Evolutionary conservation across 352 stramenopile species (phyloP).

Genomic region (Phytophthora idaei): DNA sequence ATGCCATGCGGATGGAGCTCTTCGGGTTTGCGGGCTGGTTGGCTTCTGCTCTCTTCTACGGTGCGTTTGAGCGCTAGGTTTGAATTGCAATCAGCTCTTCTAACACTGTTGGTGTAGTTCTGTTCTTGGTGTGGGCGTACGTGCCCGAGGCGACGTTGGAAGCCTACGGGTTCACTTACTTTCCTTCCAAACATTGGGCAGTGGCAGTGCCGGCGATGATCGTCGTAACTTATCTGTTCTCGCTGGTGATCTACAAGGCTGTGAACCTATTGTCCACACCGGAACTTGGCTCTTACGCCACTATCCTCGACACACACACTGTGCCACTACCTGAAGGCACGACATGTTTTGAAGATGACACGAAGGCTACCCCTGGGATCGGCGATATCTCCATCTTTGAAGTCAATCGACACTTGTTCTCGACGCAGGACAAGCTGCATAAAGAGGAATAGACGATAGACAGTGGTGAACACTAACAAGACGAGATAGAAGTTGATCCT

Average conservation of each 20-base stretch:
- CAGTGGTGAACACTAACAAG: constrained; percentile 3
- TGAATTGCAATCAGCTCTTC: background rate
- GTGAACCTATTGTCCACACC: constrained; percentile 83
- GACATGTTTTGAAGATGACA: constrained; percentile 49
- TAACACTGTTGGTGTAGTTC: constrained; percentile 41
- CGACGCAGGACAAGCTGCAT: constrained; percentile 15
- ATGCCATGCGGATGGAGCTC: constrained; percentile 86
- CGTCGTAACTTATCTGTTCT: constrained; percentile 83
- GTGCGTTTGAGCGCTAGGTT: constrained; percentile 30
- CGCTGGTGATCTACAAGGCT: constrained; percentile 84
- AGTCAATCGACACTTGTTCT: constrained; percentile 70
- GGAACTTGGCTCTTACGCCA: constrained; percentile 76
- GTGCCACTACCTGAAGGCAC: constrained; percentile 53
- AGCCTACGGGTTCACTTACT: constrained; percentile 87
- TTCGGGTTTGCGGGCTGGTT: constrained; percentile 89
- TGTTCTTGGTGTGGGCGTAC: constrained; percentile 91
- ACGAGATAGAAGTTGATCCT: constrained; percentile 31
- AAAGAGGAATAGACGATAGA: constrained; percentile 29
- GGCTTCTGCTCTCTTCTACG: constrained; percentile 77
- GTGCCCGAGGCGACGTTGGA: constrained; percentile 79
- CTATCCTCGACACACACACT: constrained; percentile 74
- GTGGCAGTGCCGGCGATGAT: constrained; percentile 87
- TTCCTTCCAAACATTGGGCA: constrained; percentile 91
- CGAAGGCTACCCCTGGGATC: constrained; percentile 73
- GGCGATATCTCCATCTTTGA: constrained; percentile 79